These are phyloP conservation scores for Miamiensis avidus DNA, from an alignment of 169 alveolate species.

Conservation along the genomic window DNA sequence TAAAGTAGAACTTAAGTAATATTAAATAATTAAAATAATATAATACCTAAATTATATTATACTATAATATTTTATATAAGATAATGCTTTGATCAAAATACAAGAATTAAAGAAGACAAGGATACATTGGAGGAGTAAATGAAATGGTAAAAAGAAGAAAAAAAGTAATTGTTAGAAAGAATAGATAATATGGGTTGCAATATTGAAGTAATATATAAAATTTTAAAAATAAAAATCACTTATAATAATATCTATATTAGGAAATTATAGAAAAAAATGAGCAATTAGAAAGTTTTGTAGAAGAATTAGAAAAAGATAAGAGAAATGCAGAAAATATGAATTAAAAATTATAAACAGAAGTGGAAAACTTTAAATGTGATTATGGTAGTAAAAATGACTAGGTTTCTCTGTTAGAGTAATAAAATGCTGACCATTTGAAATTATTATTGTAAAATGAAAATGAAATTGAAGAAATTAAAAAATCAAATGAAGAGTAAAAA, in stretches of 20 bases:
- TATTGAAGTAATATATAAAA: neutral
- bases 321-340: constrained; percentile 1
- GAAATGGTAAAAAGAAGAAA: constrained; percentile 16
- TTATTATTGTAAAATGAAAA: neutral
- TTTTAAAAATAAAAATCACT: neutral
- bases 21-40: too few relatives aligned
- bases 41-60: too few relatives aligned
- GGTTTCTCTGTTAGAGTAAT: neutral
- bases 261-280: constrained; percentile 20
- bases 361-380: neutral
- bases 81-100: constrained; percentile 4
- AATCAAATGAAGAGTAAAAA: neutral
- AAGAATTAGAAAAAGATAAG: constrained; percentile 8
- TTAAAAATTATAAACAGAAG: neutral
- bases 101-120: constrained; percentile 7
- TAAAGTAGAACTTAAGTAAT: constrained; percentile 6
- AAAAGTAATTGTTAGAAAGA: constrained; percentile 9
- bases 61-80: neutral
- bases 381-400: constrained; percentile 3
- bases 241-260: neutral
- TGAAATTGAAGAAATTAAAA: neutral
- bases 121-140: constrained; percentile 2
- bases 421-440: neutral
- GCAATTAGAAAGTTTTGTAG: constrained; percentile 3
- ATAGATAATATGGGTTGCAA: constrained; percentile 3